Base-by-base conservation (phyloP, 1,284 basidiomycete species). In the Kalmanozyma brasiliensis region DNA sequence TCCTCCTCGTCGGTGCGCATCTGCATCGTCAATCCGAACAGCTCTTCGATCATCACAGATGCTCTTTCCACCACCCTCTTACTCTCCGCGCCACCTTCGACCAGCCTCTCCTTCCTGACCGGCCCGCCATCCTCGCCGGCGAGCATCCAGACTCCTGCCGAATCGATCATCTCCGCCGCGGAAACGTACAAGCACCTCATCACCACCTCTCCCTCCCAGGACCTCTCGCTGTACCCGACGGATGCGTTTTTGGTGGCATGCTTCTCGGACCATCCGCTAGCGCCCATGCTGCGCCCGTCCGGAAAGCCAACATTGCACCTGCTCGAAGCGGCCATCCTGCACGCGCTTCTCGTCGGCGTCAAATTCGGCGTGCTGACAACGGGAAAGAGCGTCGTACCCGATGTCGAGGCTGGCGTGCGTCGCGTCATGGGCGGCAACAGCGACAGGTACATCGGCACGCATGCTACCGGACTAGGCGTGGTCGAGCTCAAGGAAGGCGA, bases 321-420 rank as follows among this genome's bases (percentile, higher is more conserved):
- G 33, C 52, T 77, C 3, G 72, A 75, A 35, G 62, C 73, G 10
- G 63, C 73, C 14, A 43, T 76, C 8, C 20, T 68, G 1, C 64
- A 72, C 30, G 55, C 75, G 22, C 4, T 43, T 52, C 0, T 24
- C 34, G 13, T 42, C 14, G 22, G 59, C 48, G 6, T 42, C 14
- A 13, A 35, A 38, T 76, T 77, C n/a, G 73, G 73, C 8, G 45
- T 77, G 10, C 26, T 77, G n/a, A 77, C 75, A 0, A 76, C 75
- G 0, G 74, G 65, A 1, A 20, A 37, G 14, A 52, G 42, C 16
- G 65, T 74, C 16, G 65, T 77, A 7, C 36, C 59, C 1, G 74
- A 77, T 32, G 58, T 74, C n/a, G 69, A 74, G 23, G 45, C 52
- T 1, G 74, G 74, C 2, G 68, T 77, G 9, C 36, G 56, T 4